Evolutionary conservation across 805 yeast genomes (phyloP), one percentile per base, ranked within the genome.

Genomic region (Priceomyces melissophilus): DNA sequence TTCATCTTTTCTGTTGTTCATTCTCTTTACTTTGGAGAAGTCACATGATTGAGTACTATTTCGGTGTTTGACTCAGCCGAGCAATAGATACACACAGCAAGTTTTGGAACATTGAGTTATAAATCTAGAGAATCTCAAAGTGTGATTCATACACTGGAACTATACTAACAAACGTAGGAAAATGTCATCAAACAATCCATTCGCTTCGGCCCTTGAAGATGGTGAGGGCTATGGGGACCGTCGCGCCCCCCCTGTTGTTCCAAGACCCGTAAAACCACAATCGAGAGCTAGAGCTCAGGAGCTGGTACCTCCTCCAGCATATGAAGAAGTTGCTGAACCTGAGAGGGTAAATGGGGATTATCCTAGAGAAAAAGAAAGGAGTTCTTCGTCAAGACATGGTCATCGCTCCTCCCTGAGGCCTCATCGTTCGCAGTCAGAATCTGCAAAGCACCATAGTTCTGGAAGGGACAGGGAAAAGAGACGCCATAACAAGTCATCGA

Each of bases 301-400:
- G n/a, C 29, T 38, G 10, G 45, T 49, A 6, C 59, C 73, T 5
- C 87, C 87, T 4, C 88, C 89, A 6, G 70, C 87, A 0, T 82
- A 83, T 53, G 86, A 81, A 48, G 89, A 82, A 49, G 84, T 74
- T 14, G 81, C 87, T 2, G 79, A 79, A n/a, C 58, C 65, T 12
- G 70, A 69, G 17, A 60, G 63, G 25, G 54, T 63, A 9, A 47
- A 54, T 30, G 62, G 54, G 32, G 78, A 74, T 43, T 78, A 78
- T 53, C 83, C 84, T 39, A 66, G 69, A 44, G 86, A 80, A 46
- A 79, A 79, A 31, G 38, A 20, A 23, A 20, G 26, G 49, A 60
- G 58, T 23, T 30, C 49, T 6, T 31, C 53, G n/a, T 33, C 63
- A 5, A 39, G 32, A 42, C 52, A 11, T 44, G 60, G 25, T 42